A percentile compares a stretch with the other conserved stretches of the same genome.
Evolutionary conservation across 108 stramenopile genomes (phyloP).

Genomic region (Hondaea fermentalgiana): DNA sequence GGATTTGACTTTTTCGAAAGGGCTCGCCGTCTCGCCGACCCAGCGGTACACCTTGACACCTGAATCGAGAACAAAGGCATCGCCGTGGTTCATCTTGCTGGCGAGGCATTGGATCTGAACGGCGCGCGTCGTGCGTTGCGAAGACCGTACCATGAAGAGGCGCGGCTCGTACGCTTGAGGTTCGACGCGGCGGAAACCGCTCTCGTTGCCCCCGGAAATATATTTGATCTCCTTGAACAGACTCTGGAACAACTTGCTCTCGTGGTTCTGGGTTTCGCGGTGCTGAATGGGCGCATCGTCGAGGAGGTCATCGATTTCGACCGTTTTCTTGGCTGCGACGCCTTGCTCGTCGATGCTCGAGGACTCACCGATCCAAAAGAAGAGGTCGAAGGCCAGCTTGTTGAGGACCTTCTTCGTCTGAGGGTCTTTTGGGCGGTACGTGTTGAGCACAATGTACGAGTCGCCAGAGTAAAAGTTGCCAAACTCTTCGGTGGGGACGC

Average conservation of each 20-base stretch:
- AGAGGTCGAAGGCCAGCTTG: conserved; percentile 50
- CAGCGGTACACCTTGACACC: conserved; percentile 67
- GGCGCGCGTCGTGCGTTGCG: conserved; percentile 44
- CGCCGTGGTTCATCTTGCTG: conserved; percentile 61
- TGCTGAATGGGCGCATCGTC: conserved; percentile 73
- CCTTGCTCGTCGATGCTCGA: conserved; percentile 76
- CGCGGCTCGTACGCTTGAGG: conserved; percentile 40
- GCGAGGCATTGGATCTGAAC: conserved; percentile 52
- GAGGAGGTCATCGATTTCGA: conserved; percentile 75
- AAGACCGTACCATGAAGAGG: conserved; percentile 48
- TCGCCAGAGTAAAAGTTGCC: conserved; percentile 77
- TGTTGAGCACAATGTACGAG: conserved; percentile 70
- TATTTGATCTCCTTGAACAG: conserved; percentile 55
- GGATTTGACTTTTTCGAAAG: conserved; percentile 61
- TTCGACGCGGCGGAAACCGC: conserved; percentile 72
- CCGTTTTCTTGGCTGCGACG: conserved; percentile 77
- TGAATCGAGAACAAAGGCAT: conserved; percentile 73
- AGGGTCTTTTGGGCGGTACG: conserved; percentile 25
- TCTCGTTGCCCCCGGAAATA: conserved; percentile 68
- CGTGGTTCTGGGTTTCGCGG: conserved; percentile 70
- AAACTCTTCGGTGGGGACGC: conserved; percentile 45
- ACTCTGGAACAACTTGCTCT: conserved; percentile 58
- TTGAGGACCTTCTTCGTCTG: background rate
- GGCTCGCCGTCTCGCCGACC: conserved; percentile 48
- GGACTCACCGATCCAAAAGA: conserved; percentile 71